Evolutionary conservation across 2,329 filamentous ascomycete genomes (phyloP).

Genomic region (Fonsecaea monophora): DNA sequence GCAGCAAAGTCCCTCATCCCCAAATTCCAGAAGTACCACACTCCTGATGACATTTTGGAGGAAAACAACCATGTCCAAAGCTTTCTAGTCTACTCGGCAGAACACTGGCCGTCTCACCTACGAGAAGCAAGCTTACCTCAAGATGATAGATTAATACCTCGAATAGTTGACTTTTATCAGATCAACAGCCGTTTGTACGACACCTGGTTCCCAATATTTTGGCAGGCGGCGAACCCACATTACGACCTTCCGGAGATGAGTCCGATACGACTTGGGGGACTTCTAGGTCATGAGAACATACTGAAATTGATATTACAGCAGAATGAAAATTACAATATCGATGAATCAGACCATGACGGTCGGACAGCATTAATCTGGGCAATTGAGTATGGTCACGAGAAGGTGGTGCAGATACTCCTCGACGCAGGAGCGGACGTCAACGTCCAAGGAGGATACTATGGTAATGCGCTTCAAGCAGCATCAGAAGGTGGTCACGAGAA

Average conservation of each 20-base stretch:
- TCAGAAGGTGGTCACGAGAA: no score
- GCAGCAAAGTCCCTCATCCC: background rate
- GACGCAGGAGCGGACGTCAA: no score
- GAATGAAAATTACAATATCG: constrained; percentile 2
- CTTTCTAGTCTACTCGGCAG: constrained; percentile 19
- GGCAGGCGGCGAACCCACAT: background rate
- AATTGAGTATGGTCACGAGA: constrained; percentile 19
- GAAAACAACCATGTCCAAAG: constrained; percentile 6
- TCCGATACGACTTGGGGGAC: constrained; percentile 9
- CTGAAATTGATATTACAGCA: constrained; percentile 9
- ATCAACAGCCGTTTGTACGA: background rate
- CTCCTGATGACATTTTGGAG: no score
- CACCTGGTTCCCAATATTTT: constrained; percentile 2
- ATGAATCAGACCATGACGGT: background rate
- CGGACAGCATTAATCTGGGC: constrained; percentile 14
- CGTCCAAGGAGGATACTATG: no score
- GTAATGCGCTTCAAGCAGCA: no score
- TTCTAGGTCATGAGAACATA: constrained; percentile 4
- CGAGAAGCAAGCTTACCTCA: constrained; percentile 10
- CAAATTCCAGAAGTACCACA: no score
- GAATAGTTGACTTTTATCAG: no score
- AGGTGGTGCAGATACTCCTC: no score
- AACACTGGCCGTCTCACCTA: constrained; percentile 23
- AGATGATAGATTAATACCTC: background rate
- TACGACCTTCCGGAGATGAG: background rate